Evolutionary conservation across 2,329 filamentous ascomycete species (phyloP).

Genomic region (Aspergillus sp.): DNA sequence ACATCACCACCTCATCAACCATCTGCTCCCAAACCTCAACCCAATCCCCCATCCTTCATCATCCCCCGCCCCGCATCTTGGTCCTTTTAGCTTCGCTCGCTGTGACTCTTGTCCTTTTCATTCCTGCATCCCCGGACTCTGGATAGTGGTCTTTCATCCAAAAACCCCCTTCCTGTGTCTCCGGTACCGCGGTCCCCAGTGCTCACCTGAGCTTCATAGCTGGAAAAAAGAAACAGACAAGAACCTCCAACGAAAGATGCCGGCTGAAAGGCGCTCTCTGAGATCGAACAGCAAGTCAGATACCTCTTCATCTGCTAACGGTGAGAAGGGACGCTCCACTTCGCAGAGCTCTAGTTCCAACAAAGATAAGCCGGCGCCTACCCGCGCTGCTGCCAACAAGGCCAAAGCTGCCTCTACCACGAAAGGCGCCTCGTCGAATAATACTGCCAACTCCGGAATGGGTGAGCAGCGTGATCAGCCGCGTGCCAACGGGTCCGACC

Average conservation of each 20-base stretch:
- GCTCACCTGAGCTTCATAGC: constrained; percentile 35
- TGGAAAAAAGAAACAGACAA: constrained; percentile 19
- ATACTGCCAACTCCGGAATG: constrained; percentile 53
- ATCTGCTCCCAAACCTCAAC: constrained; percentile 14
- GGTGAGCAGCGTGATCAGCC: constrained; percentile 71
- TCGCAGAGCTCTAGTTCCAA: constrained; percentile 46
- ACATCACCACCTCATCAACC: constrained; percentile 37
- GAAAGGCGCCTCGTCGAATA: constrained; percentile 40
- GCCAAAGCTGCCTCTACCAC: constrained; percentile 32
- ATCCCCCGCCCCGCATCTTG: constrained; percentile 23
- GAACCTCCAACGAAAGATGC: constrained; percentile 45
- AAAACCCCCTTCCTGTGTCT: constrained; percentile 30
- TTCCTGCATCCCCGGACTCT: constrained; percentile 16
- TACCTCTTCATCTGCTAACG: constrained; percentile 49
- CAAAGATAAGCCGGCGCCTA: constrained; percentile 48
- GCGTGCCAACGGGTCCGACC: constrained; percentile 66
- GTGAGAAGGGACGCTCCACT: constrained; percentile 47
- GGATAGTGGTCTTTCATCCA: constrained; percentile 19
- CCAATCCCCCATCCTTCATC: constrained; percentile 20
- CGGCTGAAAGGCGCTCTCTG: constrained; percentile 49
- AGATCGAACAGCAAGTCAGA: constrained; percentile 51
- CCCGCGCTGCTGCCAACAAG: constrained; percentile 46
- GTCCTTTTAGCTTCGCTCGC: constrained; percentile 18
- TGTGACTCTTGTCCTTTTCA: constrained; percentile 10
- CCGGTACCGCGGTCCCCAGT: constrained; percentile 30